Evolutionary conservation across 176 grass and related monocot genomes (phyloP).

Genomic region (Musa beccarii): DNA sequence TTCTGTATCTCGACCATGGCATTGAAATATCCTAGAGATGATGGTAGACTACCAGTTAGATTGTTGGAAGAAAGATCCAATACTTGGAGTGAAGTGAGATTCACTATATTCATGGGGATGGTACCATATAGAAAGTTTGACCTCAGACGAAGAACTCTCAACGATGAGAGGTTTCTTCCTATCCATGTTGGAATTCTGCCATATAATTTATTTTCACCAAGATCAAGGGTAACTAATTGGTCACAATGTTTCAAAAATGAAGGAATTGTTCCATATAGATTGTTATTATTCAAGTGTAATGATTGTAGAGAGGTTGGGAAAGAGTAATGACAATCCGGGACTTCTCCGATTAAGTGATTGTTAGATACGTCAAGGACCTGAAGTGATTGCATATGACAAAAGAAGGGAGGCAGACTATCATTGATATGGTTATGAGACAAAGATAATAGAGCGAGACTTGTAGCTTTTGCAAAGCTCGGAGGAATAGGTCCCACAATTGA

Average conservation of each 20-base stretch:
- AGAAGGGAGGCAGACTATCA: too few species aligned
- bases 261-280: too few species aligned
- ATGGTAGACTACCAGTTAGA: background rate
- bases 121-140: slow-evolving; percentile 4
- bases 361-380: too few species aligned
- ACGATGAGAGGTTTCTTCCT: background rate
- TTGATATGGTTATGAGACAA: too few species aligned
- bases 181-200: slow-evolving; percentile 22
- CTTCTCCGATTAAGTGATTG: too few species aligned
- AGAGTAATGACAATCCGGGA: too few species aligned
- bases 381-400: too few species aligned
- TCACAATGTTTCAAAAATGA: too few species aligned
- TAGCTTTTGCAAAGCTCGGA: rapidly evolving
- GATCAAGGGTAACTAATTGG: too few species aligned
- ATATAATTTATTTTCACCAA: background rate
- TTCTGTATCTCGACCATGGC: background rate
- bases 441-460: too few species aligned
- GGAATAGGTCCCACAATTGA: too few species aligned
- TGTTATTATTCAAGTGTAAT: background rate
- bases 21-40: background rate
- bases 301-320: too few species aligned
- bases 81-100: background rate
- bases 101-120: slow-evolving; percentile 1
- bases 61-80: slow-evolving; percentile 3
- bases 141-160: background rate